phyloP scores from a whole-genome alignment of 2,329 filamentous ascomycete genomes.

The Neoarthrinium moseri region DNA sequence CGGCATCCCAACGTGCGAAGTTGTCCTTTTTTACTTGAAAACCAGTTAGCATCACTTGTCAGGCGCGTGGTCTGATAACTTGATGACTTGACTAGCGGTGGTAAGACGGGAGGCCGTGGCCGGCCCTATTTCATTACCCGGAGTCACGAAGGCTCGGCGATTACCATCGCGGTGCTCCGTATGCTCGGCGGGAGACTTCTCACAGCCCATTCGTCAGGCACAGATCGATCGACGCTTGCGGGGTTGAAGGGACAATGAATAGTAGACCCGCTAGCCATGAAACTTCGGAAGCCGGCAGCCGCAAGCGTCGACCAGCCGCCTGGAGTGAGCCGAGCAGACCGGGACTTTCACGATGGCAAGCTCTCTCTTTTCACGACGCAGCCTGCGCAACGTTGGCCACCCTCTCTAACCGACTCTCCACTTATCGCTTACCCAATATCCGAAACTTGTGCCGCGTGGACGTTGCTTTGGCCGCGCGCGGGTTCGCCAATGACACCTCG shows the following conservation, averaged over 20 bases:
- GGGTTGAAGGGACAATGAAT: not conserved
- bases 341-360: not conserved
- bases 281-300: constrained; percentile 3
- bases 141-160: too few relatives aligned
- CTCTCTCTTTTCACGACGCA: constrained; percentile 4
- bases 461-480: not conserved
- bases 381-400: constrained; percentile 2
- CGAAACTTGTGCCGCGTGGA: not conserved
- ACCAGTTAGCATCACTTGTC: too few relatives aligned
- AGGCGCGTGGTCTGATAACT: too few relatives aligned
- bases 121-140: too few relatives aligned
- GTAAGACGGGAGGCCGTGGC: too few relatives aligned
- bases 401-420: constrained; percentile 3
- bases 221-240: not conserved
- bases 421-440: constrained; percentile 7
- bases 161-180: not conserved
- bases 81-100: too few relatives aligned
- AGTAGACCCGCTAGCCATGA: not conserved
- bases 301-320: not conserved
- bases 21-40: too few relatives aligned
- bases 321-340: not conserved
- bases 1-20: too few relatives aligned
- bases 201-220: too few relatives aligned
- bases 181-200: too few relatives aligned
- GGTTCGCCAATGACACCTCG: constrained; percentile 1